phyloP scores from a whole-genome alignment of 1,284 basidiomycete genomes.

The Omphalotus olearius region DNA sequence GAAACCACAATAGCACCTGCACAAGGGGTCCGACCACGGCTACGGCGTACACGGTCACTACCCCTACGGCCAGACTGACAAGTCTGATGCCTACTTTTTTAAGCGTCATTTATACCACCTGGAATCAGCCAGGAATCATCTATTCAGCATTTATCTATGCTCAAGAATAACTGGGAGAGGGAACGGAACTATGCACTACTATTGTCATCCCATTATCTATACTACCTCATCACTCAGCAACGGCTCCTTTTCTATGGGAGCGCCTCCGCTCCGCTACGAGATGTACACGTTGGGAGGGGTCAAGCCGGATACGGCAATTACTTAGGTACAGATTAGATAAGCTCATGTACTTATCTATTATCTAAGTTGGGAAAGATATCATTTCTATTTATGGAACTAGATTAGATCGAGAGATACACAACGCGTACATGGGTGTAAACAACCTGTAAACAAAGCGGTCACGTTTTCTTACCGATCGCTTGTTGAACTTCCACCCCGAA shows the following conservation, averaged over 20 bases:
- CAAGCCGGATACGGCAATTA: no score
- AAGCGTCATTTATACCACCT: no score
- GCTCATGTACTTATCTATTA: no score
- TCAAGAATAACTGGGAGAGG: no score
- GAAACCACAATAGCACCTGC: neutral
- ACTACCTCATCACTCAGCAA: neutral
- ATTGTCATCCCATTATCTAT: neutral
- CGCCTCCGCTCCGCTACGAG: no score
- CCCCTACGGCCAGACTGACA: slow-evolving; percentile 11
- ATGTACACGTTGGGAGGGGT: neutral
- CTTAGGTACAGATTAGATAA: no score
- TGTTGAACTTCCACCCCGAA: neutral
- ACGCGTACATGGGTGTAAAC: neutral
- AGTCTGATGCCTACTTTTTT: no score
- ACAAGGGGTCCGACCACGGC: neutral
- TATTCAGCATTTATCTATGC: no score
- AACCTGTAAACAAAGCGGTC: slow-evolving; percentile 1
- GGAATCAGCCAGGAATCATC: no score
- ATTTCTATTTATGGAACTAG: no score
- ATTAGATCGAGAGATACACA: neutral
- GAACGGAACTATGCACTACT: neutral
- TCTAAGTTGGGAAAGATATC: no score
- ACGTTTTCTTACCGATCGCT: neutral
- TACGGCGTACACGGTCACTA: slow-evolving; percentile 11
- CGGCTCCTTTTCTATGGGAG: neutral